Evolutionary conservation across 1,284 basidiomycete genomes (phyloP), one percentile per base, ranked within the genome.

Genomic region (Ustanciosporium gigantosporum): DNA sequence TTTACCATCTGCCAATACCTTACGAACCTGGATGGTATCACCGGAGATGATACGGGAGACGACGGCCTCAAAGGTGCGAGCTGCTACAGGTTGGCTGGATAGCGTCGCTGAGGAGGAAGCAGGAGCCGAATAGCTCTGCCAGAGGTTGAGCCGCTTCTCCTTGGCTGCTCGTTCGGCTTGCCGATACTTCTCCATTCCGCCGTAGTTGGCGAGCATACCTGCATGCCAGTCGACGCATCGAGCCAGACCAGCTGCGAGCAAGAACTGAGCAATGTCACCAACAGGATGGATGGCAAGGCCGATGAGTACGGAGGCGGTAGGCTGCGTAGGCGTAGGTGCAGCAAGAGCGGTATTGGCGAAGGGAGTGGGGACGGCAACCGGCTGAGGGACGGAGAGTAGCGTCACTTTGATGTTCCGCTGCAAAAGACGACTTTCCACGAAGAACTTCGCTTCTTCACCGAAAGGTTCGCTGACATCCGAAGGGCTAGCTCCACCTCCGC

Each of bases 151-250:
- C 34, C 87, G 85, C 78, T 87, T 89, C 68, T 91, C 89, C 79
- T 91, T 93, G 17, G 92, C 93, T 15, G 76, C 41, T 72, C 85
- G 87, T 79, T 97, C 94, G 1, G 90, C 89, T 3, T 86, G 84
- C 32, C 93, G 86, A 94, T 91, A 75, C 51, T 70, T 66, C 36
- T 75, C 74, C 68, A 75, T 75, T 44, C 70, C 67, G 17, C 73
- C 71, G 82, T 52, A 83, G 83, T 2, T 89, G 85, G 31, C 50
- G 32, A 98, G 85, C 83, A 97, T 89, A 25, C 93, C 94, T 13
- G 92, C 92, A 78, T 98, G 94, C 93, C 94, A 97, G 77, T 95
- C 93, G 51, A 97, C 88, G 42, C 95, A 85, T 51, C 91, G 88
- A 11, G 93, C 94, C 3, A 97, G 82, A 39, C 94, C 92, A 36